Conservation (phyloP, 2,329 filamentous ascomycete genomes). For the Cordyceps farinosa region DNA sequence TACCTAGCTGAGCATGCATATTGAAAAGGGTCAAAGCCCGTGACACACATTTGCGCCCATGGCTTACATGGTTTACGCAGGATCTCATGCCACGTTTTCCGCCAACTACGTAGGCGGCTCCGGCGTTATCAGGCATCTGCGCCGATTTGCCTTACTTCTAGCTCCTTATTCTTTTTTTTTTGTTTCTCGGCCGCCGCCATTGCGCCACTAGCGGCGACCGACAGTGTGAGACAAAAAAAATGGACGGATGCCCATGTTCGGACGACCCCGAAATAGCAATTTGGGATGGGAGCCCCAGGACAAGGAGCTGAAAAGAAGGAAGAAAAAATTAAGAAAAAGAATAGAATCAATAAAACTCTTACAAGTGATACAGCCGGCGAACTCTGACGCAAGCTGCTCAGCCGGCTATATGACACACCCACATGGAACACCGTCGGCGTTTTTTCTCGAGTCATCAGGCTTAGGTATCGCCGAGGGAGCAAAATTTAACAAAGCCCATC, state of each 20-base stretch:
- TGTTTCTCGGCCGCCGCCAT: not conserved
- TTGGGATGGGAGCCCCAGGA: not conserved
- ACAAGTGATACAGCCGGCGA: too few species aligned
- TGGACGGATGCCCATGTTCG: not conserved
- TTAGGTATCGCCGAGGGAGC: not conserved
- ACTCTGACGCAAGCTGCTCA: not conserved
- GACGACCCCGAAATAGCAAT: not conserved
- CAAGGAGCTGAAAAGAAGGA: not conserved
- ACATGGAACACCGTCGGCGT: conserved; percentile 2
- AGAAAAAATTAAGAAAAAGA: not conserved
- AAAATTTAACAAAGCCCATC: too few species aligned
- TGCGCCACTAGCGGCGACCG: not conserved
- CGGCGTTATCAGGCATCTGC: not conserved
- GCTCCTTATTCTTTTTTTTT: not conserved
- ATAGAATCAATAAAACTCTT: too few species aligned
- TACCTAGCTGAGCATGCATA: too few species aligned
- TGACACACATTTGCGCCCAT: too few species aligned
- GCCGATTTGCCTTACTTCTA: not conserved
- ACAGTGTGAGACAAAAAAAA: not conserved
- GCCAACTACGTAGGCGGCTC: not conserved
- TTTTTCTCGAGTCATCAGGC: conserved; percentile 9
- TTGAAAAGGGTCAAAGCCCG: too few species aligned
- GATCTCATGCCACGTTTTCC: not conserved
- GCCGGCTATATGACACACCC: not conserved
- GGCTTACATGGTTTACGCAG: not conserved